phyloP scores from a whole-genome alignment of 495 filamentous ascomycete species.

The Aspergillus kassunensis region DNA sequence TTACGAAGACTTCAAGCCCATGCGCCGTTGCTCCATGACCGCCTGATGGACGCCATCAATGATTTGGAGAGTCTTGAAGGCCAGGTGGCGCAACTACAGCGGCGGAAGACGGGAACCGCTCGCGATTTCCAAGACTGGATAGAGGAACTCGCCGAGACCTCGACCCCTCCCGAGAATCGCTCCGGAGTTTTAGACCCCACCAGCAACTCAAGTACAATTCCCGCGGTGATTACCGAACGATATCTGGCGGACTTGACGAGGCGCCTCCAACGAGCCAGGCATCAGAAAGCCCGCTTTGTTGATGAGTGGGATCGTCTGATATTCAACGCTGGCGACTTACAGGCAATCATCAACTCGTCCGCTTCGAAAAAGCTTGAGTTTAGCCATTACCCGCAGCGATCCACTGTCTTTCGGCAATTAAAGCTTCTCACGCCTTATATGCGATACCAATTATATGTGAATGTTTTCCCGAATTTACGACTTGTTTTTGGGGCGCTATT shows the following conservation, averaged over 20 bases:
- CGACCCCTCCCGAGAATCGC: constrained; percentile 61
- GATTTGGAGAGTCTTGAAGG: constrained; percentile 76
- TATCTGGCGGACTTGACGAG: constrained; percentile 88
- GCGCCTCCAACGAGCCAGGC: constrained; percentile 71
- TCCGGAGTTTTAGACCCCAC: constrained; percentile 40
- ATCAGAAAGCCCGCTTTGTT: constrained; percentile 75
- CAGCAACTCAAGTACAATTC: constrained; percentile 42
- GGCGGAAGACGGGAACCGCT: constrained; percentile 79
- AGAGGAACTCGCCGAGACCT: constrained; percentile 77
- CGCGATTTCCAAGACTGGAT: constrained; percentile 89
- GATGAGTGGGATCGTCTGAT: constrained; percentile 83
- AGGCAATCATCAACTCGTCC: constrained; percentile 80
- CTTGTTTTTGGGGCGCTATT: constrained; percentile 61
- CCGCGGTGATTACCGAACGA: constrained; percentile 84
- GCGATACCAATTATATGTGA: constrained; percentile 70
- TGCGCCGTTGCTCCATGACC: constrained; percentile 80
- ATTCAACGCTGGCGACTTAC: constrained; percentile 64
- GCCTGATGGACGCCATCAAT: constrained; percentile 77
- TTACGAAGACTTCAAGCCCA: constrained; percentile 70
- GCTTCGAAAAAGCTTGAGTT: constrained; percentile 78
- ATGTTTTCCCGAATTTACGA: constrained; percentile 61
- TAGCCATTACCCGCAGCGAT: constrained; percentile 50
- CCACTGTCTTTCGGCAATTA: constrained; percentile 52
- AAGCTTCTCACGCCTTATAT: constrained; percentile 75
- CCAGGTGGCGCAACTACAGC: constrained; percentile 71